Evolutionary conservation across 2,329 filamentous ascomycete species (phyloP), one percentile per base, ranked within the genome.

Genomic region (Zymoseptoria pseudotritici): DNA sequence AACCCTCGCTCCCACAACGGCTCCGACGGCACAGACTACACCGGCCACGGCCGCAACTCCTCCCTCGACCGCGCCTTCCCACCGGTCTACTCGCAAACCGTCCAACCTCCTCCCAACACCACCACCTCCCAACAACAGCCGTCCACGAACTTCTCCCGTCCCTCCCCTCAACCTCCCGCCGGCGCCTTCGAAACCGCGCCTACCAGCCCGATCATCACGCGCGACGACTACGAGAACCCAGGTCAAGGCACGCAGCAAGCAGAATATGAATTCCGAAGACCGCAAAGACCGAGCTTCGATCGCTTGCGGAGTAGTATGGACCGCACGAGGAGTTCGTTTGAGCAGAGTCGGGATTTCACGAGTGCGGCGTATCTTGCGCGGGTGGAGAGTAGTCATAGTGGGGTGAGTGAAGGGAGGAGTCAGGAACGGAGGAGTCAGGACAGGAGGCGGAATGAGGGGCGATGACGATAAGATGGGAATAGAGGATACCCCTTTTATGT

Each of bases 11-110:
- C 90, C 69, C 90, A 96, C 72, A 95, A 93, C 68, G 91, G 91
- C 62, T 97, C 92, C 76, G 92, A 96, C 74, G 93, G 91, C 62
- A 97, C 94, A 55, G 92, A 95, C 69, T 95, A 91, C 74, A 95
- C 91, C 21, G 79, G 74, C 54, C 76, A 77, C 54, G 72, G 74
- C 46, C 78, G 75, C 49, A 31, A 62, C 62, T 68, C 76, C 29
- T 70, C 66, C 60, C 65, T 74, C 31, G 72, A 74, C 31, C 67
- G 70, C 55, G 76, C 78, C 50, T 77, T 74, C 62, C 76, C 71
- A 31, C 69, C 69, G 26, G 63, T 69, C n/a, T 64, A 62, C 57
- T 62, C 55, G 49, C 50, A 52, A 50, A 21, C 36, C 24, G 29
- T 21, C 10, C 21, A 50, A 17, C 24, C 11, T 22, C 17, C 49